Evolutionary conservation across 345 rosid species (phyloP).

Genomic region (Hibiscus syriacus): DNA sequence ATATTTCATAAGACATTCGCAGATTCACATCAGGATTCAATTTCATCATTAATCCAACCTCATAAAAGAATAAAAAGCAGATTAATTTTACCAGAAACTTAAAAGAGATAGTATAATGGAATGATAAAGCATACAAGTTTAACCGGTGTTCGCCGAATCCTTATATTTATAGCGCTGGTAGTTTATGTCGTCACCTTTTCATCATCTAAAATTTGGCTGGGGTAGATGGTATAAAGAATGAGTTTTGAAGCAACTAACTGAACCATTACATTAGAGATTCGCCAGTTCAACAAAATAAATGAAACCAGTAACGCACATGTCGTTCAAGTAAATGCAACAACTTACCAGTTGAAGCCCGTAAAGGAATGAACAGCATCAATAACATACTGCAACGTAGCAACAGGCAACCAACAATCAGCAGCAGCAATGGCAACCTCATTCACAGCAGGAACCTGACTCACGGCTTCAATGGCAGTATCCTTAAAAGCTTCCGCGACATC

Average conservation of each 20-base stretch:
- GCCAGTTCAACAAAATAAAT: not conserved
- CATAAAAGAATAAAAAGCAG: not conserved
- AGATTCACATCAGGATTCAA: not conserved
- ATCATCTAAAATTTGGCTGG: not conserved
- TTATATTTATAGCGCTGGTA: not conserved
- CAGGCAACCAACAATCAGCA: constrained; percentile 60
- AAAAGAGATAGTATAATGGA: not conserved
- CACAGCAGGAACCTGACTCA: constrained; percentile 40
- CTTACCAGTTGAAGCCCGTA: constrained; percentile 66
- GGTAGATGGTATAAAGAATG: not conserved
- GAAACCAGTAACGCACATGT: not conserved
- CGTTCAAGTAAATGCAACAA: not conserved
- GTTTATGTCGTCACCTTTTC: not conserved
- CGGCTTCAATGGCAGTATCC: constrained; percentile 41
- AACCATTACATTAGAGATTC: not conserved
- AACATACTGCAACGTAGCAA: constrained; percentile 57
- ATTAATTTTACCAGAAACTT: not conserved
- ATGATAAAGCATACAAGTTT: not conserved
- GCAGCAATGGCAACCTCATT: constrained; percentile 76
- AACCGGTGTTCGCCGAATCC: not conserved
- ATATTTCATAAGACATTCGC: not conserved
- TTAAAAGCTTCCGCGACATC: constrained; percentile 48
- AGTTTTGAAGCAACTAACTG: not conserved
- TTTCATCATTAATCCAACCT: not conserved
- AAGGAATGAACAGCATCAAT: constrained; percentile 55